phyloP scores from a whole-genome alignment of 257 asterid species.

The Salvia hispanica region DNA sequence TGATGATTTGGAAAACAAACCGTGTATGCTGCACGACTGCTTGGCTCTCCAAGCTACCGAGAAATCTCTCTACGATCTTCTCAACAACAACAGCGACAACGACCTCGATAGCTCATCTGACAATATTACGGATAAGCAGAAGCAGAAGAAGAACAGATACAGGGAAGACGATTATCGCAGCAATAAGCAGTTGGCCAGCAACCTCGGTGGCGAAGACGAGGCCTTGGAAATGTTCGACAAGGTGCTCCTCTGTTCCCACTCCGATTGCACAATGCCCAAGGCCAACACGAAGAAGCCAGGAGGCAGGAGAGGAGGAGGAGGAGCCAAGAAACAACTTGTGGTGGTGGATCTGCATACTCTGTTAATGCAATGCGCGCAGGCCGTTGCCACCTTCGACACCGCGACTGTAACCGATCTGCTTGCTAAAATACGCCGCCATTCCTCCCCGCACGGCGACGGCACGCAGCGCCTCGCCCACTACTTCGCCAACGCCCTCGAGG shows the following conservation, averaged over 20 bases:
- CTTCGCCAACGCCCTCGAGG: slow-evolving; percentile 54
- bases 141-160: slow-evolving; percentile 40
- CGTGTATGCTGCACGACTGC: slow-evolving; percentile 69
- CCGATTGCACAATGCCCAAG: too few relatives aligned
- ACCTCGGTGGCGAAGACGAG: slow-evolving; percentile 31
- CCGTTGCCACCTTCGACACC: slow-evolving; percentile 42
- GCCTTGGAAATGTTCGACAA: slow-evolving; percentile 48
- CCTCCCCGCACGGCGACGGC: slow-evolving; percentile 49
- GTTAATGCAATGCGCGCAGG: slow-evolving; percentile 53
- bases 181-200: slow-evolving; percentile 40
- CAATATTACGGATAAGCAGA: not conserved
- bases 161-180: slow-evolving; percentile 40
- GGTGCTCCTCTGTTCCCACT: slow-evolving; percentile 44
- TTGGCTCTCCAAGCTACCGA: slow-evolving; percentile 78
- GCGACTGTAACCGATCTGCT: slow-evolving; percentile 35
- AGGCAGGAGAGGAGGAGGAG: too few relatives aligned
- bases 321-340: too few relatives aligned
- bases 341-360: slow-evolving; percentile 47
- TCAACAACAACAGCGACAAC: slow-evolving; percentile 43
- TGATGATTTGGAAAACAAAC: slow-evolving; percentile 62
- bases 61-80: slow-evolving; percentile 66
- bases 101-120: slow-evolving; percentile 29
- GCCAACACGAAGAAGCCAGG: too few relatives aligned
- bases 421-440: slow-evolving; percentile 39
- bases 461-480: slow-evolving; percentile 50